Conservation (phyloP, 768 basidiomycete genomes). For the Porpolomopsis calyptriformis region DNA sequence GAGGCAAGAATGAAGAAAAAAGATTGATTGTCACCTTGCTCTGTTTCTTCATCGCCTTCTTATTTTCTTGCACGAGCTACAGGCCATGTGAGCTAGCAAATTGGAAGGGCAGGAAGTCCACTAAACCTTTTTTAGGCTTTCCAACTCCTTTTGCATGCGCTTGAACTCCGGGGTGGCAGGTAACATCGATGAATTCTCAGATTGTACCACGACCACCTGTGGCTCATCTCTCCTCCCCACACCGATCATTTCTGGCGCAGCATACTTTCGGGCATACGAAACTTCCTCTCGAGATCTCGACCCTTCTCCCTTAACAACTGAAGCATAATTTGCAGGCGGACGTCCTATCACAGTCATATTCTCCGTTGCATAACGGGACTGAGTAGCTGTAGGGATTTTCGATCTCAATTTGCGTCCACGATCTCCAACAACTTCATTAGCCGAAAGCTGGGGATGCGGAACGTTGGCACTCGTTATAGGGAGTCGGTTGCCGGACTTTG, state of each 20-base stretch:
- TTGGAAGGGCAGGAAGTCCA: not conserved
- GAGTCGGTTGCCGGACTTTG: not conserved
- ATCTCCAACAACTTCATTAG: not conserved
- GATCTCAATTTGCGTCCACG: constrained; percentile 4
- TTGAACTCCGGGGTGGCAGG: constrained; percentile 37
- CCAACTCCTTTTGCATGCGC: constrained; percentile 48
- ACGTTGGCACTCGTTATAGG: not conserved
- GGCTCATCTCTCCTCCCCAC: not conserved
- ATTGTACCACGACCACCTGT: not conserved
- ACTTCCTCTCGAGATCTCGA: constrained; percentile 1
- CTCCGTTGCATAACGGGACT: not conserved
- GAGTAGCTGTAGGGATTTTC: not conserved
- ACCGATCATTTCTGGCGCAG: not conserved
- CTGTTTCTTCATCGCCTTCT: constrained; percentile 44
- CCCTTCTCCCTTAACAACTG: not conserved
- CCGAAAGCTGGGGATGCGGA: too few relatives aligned
- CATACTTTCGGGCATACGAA: not conserved
- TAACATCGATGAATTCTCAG: constrained; percentile 23
- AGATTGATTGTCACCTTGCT: constrained; percentile 31
- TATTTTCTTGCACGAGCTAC: constrained; percentile 27
- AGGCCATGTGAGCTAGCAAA: not conserved
- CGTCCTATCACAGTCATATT: not conserved
- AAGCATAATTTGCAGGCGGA: not conserved
- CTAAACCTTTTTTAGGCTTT: constrained; percentile 36
- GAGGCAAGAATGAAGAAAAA: not conserved